Percentiles rank a stretch among this genome's conserved stretches.
phyloP scores from a whole-genome alignment of 169 alveolate species.

The Perkinsus chesapeaki region DNA sequence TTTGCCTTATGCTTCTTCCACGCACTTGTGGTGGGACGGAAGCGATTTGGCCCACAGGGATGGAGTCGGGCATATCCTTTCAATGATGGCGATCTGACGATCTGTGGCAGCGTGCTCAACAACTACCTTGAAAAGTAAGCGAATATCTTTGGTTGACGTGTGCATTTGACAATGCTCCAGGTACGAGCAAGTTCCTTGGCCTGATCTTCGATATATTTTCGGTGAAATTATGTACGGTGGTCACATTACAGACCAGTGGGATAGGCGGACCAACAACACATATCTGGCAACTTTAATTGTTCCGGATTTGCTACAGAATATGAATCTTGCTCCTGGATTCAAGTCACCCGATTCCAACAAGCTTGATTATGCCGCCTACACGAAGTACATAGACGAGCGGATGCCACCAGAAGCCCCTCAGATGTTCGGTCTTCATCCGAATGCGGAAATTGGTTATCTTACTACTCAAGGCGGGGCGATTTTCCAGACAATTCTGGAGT shows the following conservation, averaged over 20 bases:
- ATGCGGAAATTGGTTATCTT: conserved; percentile 91
- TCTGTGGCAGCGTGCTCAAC: conserved; percentile 85
- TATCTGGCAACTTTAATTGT: conserved; percentile 75
- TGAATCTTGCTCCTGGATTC: conserved; percentile 78
- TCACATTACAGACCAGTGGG: conserved; percentile 94
- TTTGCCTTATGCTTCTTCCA: conserved; percentile 92
- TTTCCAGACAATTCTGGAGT: conserved; percentile 65
- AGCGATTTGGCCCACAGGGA: conserved; percentile 92
- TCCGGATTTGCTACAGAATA: conserved; percentile 74
- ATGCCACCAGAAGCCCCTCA: conserved; percentile 79
- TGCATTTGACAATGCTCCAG: not conserved
- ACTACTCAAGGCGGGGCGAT: conserved; percentile 76
- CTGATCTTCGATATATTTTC: conserved; percentile 84
- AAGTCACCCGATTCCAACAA: conserved; percentile 90
- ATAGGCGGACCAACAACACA: conserved; percentile 87
- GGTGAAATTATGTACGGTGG: conserved; percentile 98
- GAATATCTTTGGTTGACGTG: not conserved
- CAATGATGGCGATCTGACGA: conserved; percentile 92
- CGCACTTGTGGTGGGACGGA: conserved; percentile 87
- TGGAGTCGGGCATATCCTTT: conserved; percentile 89
- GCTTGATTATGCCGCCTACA: conserved; percentile 75
- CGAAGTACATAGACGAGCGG: conserved; percentile 84
- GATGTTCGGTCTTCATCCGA: conserved; percentile 89
- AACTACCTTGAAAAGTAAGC: conserved; percentile 70
- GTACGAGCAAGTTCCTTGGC: conserved; percentile 86